Base-by-base conservation (phyloP, 495 filamentous ascomycete species). In the Beverwykella pulmonaria region DNA sequence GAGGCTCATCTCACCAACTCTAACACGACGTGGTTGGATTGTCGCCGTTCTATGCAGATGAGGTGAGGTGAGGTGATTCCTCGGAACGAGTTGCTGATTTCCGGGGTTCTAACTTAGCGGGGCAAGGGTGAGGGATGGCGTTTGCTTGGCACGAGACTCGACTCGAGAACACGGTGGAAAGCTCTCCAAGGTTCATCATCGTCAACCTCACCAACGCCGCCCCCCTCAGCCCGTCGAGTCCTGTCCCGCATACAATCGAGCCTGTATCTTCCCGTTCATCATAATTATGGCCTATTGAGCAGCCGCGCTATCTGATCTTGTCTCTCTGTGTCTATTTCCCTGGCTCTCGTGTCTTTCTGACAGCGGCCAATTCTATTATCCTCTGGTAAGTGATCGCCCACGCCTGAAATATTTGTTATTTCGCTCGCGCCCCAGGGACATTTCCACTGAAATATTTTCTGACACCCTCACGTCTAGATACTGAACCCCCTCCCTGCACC, bases 241-340 rank as follows among this genome's bases (percentile, higher is more conserved):
- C 56, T 29, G 34, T 8, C 10, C 23, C 23, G 12, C 34, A 25
- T 14, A 59, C 56, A 59, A 59, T 59, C 23, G 34, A 20, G 32
- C 54, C 56, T 29, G 56, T 30, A 44, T 27, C 36, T 2, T 36
- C 20, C 25, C 17, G n/a, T 26, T 30, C 14, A 23, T 1, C 20
- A 15, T 17, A 8, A 36, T 59, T 44, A 59, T 59, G 56, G 56
- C 56, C 36, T 59, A 15, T 41, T 59, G 41, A 59, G 34, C 39
- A 1, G 39, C 48, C 9, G 15, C 48, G 23, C 48, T 50, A 23
- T 19, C 48, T 15, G 48, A 50, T 50, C 44, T 23, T 23, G 48
- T 50, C 22, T 17, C 48, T 23, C 56, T 22, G 10, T 30, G 15
- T 25, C 23, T 12, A 2, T 55, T 55, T 20, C 52, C 52, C 52